Conservation (phyloP, 805 yeast genomes). For the Maudiozyma serrabonitensis region DNA sequence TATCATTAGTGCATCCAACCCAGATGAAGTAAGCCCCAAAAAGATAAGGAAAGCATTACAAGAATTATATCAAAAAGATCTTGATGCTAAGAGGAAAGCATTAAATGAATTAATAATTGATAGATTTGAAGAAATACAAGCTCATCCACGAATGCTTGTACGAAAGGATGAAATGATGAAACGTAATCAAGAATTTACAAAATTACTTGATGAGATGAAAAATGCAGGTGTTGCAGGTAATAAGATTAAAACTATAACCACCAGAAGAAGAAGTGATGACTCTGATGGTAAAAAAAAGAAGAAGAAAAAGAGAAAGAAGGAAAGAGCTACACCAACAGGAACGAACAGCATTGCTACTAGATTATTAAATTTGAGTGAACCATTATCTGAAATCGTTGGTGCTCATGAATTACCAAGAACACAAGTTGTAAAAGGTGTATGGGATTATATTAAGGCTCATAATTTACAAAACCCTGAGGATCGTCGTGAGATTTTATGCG, state of each 20-base stretch:
- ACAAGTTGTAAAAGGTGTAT: conserved; percentile 56
- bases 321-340: conserved; percentile 4
- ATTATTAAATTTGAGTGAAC: conserved; percentile 42
- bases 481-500: conserved; percentile 55
- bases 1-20: conserved; percentile 58
- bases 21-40: conserved; percentile 61
- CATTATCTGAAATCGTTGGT: conserved; percentile 42
- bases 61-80: conserved; percentile 50
- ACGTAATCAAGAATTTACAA: conserved; percentile 45
- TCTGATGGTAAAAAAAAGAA: conserved; percentile 7
- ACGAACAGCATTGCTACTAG: conserved; percentile 29
- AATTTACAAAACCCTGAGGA: conserved; percentile 59
- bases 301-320: conserved; percentile 5
- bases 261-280: not conserved
- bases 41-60: conserved; percentile 64
- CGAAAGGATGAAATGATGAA: conserved; percentile 33
- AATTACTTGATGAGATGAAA: conserved; percentile 31
- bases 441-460: conserved; percentile 60
- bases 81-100: conserved; percentile 41
- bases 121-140: conserved; percentile 43
- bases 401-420: conserved; percentile 46
- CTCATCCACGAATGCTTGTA: conserved; percentile 21
- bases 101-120: conserved; percentile 52
- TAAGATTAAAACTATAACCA: conserved; percentile 1
- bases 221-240: conserved; percentile 9